Base-by-base conservation (phyloP, 768 basidiomycete species). In the Clitopilus hobsonii region DNA sequence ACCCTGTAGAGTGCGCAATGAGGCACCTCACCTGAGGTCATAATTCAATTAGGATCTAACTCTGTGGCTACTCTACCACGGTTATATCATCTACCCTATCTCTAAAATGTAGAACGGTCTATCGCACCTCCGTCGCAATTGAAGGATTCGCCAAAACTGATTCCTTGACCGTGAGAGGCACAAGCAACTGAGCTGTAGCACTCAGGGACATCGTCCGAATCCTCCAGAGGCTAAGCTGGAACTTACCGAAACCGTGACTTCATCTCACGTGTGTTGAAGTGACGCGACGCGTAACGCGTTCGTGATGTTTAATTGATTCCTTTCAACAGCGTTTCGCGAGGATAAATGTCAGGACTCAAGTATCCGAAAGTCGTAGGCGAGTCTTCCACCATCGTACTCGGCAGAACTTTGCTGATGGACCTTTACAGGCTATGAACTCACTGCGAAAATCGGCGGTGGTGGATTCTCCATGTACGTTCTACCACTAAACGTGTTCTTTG, bases 381-480 rank as follows among this genome's bases (percentile, higher is more conserved):
- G 74, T 67, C 14, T 7, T 5, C 13, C 22, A 11, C 20, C 23
- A 24, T n/a, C 10, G 23, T 50, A n/a, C n/a, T 7, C 10, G 18
- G 25, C 24, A 3, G 7, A 16, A 38, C 7, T 24, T 36, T 11
- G 16, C 16, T 27, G 52, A 53, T 28, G 23, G 47, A 25, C 20
- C 3, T 6, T 53, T 20, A 28, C 54, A 88, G 91, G 91, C 18
- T 94, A 80, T 66, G 72, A 83, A 23, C 75, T 94, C 13, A 71
- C 88, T 2, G 75, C 88, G 58, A 81, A 88, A 67, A 87, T 95
- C 38, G 93, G 93, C 6, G 90, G 91, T 2, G 93, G 93, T 18
- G 91, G 88, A 13, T 95, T 94, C 69, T 89, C 93, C 47, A 87
- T 77, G 93, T 91, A 58, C 67, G 84, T 72, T n/a, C n/a, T n/a